Base-by-base conservation (phyloP, 2,329 filamentous ascomycete genomes). In the Nothophoma quercina region DNA sequence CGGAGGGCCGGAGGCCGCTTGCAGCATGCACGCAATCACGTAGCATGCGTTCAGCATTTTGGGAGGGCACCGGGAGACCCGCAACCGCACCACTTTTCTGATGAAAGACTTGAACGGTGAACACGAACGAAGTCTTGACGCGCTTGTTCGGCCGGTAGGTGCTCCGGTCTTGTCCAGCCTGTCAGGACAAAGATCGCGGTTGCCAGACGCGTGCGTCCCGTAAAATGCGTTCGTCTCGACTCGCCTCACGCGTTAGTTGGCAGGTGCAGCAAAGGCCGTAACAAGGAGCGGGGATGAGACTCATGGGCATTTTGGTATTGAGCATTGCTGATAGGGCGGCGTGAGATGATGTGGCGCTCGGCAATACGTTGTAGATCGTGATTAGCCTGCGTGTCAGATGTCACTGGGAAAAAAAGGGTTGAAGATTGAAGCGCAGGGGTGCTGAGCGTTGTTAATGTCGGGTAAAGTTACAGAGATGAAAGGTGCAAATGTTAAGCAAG, bases 271-370 rank as follows among this genome's bases (percentile, higher is more conserved):
- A 30, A 34, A 29, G 41, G 23, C 9, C 9, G 13, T 8, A 21
- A 26, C 48, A 36, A 35, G 21, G 36, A 19, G 22, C 22, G 41
- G 25, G 13, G 19, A 28, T 36, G 32, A 22, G 12, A 48, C n/a
- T 43, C 26, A 40, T 33, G 32, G 26, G 33, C 36, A 13, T 34
- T 33, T 13, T 44, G 21, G 39, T 22, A 1, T 32, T 13, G 15
- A 47, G 19, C 13, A 21, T 5, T 26, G 50, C 44, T 53, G 50
- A 53, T 48, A 53, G 50, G 50, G 44, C 38, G 23, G 43, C 33
- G 18, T 25, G 38, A 44, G 50, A 53, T 53, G 43, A 44, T 53
- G 50, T 53, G 50, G 50, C 50, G 50, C 38, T 28, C 50, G 38
- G 50, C 32, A 44, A 39, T 43, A 39, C 19, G 38, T n/a, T 53